phyloP scores from a whole-genome alignment of 2,329 filamentous ascomycete species.

The Didymella glomerata region DNA sequence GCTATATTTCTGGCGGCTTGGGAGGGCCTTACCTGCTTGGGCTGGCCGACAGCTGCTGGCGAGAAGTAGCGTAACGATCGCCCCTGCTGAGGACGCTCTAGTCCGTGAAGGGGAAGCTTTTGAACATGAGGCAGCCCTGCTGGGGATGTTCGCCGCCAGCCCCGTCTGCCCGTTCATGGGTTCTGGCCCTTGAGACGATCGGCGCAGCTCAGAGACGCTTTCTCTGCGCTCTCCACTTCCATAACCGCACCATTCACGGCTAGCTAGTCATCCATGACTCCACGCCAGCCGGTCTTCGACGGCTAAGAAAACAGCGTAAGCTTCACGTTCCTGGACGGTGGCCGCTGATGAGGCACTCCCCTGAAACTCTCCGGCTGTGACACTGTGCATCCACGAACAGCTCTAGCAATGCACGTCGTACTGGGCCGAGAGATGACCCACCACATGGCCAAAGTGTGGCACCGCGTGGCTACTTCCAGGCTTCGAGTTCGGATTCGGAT shows the following conservation, averaged over 20 bases:
- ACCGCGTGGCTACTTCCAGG: conserved; percentile 24
- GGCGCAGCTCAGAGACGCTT: conserved; percentile 30
- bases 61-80: conserved; percentile 42
- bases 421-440: conserved; percentile 1
- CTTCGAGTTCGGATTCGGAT: conserved; percentile 28
- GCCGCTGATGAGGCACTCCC: conserved; percentile 33
- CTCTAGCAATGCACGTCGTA: conserved; percentile 17
- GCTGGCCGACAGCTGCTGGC: conserved; percentile 32
- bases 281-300: conserved; percentile 25
- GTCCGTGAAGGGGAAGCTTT: conserved; percentile 21
- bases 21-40: conserved; percentile 14
- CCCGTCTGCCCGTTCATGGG: conserved; percentile 37
- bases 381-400: conserved; percentile 29
- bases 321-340: conserved; percentile 45
- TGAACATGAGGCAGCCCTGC: conserved; percentile 41
- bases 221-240: conserved; percentile 32
- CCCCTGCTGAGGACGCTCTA: conserved; percentile 39
- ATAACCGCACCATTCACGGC: conserved; percentile 38
- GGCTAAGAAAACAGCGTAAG: conserved; percentile 31
- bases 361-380: conserved; percentile 31
- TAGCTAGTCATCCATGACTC: conserved; percentile 34
- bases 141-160: conserved; percentile 42
- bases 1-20: conserved; percentile 32
- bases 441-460: conserved; percentile 12
- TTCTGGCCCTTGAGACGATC: conserved; percentile 52